A percentile compares a stretch with the other conserved stretches of the same genome.
Conservation (phyloP, 2,329 filamentous ascomycete species). For the Bipolaris zeicola region DNA sequence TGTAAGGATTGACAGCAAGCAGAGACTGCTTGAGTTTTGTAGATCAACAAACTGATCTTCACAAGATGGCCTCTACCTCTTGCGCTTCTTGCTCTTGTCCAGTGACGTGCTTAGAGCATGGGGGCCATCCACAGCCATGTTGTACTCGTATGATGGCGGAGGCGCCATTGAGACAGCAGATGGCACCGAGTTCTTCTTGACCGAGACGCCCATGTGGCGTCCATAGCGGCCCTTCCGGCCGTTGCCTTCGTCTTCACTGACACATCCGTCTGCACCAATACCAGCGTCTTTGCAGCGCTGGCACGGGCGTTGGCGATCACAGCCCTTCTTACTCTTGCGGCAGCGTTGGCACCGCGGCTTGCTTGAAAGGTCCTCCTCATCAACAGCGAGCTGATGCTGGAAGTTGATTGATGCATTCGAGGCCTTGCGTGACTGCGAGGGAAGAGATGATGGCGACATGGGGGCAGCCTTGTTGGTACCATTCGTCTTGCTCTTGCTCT, state of each 20-base stretch:
- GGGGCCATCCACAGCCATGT: constrained; percentile 21
- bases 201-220: constrained; percentile 69
- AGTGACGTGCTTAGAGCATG: constrained; percentile 28
- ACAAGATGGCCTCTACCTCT: constrained; percentile 55
- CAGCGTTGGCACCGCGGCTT: constrained; percentile 98
- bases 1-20: constrained; percentile 6
- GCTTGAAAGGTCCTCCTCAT: constrained; percentile 89
- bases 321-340: constrained; percentile 99
- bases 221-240: constrained; percentile 93
- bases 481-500: constrained; percentile 57
- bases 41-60: neutral
- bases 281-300: constrained; percentile 95
- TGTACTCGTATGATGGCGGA: constrained; percentile 43
- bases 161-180: constrained; percentile 44
- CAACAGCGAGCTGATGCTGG: constrained; percentile 65
- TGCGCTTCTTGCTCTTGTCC: constrained; percentile 73
- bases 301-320: constrained; percentile 93
- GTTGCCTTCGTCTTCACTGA: constrained; percentile 97
- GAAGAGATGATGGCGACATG: constrained; percentile 65
- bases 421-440: constrained; percentile 73
- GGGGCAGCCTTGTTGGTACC: constrained; percentile 49
- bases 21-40: neutral
- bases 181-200: constrained; percentile 58
- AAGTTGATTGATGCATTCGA: constrained; percentile 73
- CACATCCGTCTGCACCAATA: constrained; percentile 87